Conservation (phyloP, 2,329 filamentous ascomycete genomes). For the Paramyrothecium sp. region DNA sequence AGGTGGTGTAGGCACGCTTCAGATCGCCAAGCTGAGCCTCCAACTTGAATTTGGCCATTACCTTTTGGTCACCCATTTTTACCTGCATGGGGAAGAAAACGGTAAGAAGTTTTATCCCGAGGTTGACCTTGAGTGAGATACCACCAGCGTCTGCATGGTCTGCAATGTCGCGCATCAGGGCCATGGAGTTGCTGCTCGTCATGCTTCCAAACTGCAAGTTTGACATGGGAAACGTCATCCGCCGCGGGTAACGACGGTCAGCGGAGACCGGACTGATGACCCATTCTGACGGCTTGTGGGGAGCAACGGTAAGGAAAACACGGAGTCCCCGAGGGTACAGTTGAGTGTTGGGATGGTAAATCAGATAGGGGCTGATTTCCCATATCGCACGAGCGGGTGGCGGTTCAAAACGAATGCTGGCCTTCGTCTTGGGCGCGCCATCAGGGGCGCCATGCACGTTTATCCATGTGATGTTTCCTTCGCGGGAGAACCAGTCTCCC, state of each 20-base stretch:
- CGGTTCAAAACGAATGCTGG: conserved; percentile 56
- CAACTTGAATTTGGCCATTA: conserved; percentile 35
- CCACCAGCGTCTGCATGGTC: conserved; percentile 1
- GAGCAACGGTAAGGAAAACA: conserved; percentile 11
- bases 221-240: conserved; percentile 39
- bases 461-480: conserved; percentile 55
- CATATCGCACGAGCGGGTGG: conserved; percentile 54
- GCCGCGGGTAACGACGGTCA: conserved; percentile 23
- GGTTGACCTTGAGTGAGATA: conserved; percentile 28
- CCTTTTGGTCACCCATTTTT: conserved; percentile 7
- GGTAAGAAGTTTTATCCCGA: conserved; percentile 22
- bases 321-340: conserved; percentile 15
- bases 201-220: conserved; percentile 63
- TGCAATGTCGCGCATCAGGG: conserved; percentile 48
- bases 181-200: conserved; percentile 52
- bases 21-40: conserved; percentile 46
- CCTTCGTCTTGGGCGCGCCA: conserved; percentile 24
- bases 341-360: conserved; percentile 19
- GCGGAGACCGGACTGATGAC: conserved; percentile 14
- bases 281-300: conserved; percentile 8
- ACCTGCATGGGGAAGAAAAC: conserved; percentile 26
- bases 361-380: conserved; percentile 27
- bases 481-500: conserved; percentile 47
- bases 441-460: conserved; percentile 48
- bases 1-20: conserved; percentile 35